Evolutionary conservation across 179 eudicot species (phyloP), one percentile per base, ranked within the genome.

Genomic region (Carnegiea gigantea): DNA sequence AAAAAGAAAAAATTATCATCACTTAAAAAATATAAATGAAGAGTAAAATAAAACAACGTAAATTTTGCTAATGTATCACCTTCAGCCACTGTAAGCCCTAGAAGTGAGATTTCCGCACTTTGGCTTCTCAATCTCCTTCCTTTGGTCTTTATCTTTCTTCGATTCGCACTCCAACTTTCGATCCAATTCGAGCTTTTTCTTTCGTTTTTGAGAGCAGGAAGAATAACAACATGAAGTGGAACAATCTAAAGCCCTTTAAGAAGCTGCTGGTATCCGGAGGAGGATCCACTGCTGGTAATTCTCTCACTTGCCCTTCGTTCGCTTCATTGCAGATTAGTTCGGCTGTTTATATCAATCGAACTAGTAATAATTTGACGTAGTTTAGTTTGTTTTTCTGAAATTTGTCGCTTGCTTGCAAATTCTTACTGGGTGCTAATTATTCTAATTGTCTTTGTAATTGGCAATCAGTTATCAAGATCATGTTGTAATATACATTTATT

Each of bases 201-300:
- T 5, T 18, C 2, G 13, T 26, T 12, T 3, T 48, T 48, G 62
- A 3, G 62, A 2, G 71, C 30, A 65, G 33, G 6, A 65, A 70
- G 44, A 30, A 14, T 3, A 70, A 6, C 13, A 30, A 30, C 6
- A 85, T 85, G 88, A 85, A 83, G 79, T 85, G 85, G 88, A 83
- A 77, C 79, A 82, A 36, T 73, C 49, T 85, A 71, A 85, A 85
- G 36, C 88, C 87, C 71, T 83, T 82, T 11, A 85, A 85, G 83
- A 85, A 85, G 76, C 65, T 85, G 76, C 8, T 83, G 33, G 67
- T 10, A 0, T 85, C 88, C 33, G 40, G 78, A 8, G 83, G 85
- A 72, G 88, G 88, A 62, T 85, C 85, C 20, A 85, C 88, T 28
- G 88, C 85, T 36, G 88, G 88, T 85, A 79, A 82, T 15, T 28